Evolutionary conservation across 2,329 filamentous ascomycete genomes (phyloP).

Genomic region (Arthrobotrys musiformis): DNA sequence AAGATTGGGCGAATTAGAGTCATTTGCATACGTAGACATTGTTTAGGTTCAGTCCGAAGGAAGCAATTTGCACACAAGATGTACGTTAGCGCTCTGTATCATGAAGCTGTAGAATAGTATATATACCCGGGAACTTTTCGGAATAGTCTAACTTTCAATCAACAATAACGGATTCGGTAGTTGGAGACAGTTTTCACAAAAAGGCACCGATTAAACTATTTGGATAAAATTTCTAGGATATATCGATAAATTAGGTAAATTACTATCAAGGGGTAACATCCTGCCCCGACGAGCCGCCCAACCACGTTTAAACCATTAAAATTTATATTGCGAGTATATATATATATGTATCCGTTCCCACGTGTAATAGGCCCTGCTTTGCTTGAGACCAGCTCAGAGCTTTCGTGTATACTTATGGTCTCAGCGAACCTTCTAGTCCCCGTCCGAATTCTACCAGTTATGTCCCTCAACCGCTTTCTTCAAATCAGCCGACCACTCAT

Average conservation of each 20-base stretch:
- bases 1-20: constrained; percentile 21
- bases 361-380: not conserved
- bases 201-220: too few species aligned
- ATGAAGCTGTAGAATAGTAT: constrained; percentile 5
- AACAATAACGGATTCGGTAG: not conserved
- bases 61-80: not conserved
- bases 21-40: not conserved
- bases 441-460: constrained; percentile 4
- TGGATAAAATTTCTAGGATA: too few species aligned
- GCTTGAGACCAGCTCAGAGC: not conserved
- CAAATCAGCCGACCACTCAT: constrained; percentile 40
- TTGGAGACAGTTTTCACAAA: too few species aligned
- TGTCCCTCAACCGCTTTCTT: constrained; percentile 42
- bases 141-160: not conserved
- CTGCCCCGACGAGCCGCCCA: not conserved
- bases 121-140: not conserved
- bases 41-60: not conserved
- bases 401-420: not conserved
- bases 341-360: too few species aligned
- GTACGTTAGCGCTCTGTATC: not conserved
- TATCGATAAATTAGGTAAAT: not conserved
- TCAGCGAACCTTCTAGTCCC: not conserved
- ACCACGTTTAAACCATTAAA: not conserved
- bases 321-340: too few species aligned
- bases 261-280: not conserved